Conservation (phyloP, 2,329 filamentous ascomycete species). For the Allantophomopsis cytisporea region DNA sequence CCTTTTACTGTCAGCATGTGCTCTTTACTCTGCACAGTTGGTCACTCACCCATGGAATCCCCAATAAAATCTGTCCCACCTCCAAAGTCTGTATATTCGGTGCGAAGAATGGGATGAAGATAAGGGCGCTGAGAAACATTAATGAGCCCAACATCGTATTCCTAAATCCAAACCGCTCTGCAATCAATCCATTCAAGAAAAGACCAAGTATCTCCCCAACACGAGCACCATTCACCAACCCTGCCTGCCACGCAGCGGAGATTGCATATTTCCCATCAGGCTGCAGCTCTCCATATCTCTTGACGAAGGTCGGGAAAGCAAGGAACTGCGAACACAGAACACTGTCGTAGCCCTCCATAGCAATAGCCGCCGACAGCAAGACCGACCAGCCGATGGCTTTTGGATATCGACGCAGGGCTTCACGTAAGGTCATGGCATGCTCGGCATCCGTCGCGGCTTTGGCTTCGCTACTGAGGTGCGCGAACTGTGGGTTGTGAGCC, state of each 20-base stretch:
- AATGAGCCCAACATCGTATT: constrained; percentile 30
- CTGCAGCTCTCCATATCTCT: constrained; percentile 15
- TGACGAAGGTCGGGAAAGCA: constrained; percentile 14
- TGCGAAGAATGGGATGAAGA: constrained; percentile 36
- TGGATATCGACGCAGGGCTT: constrained; percentile 11
- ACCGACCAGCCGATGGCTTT: constrained; percentile 19
- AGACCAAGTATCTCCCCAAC: constrained; percentile 28
- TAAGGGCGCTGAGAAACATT: constrained; percentile 25
- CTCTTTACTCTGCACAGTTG: constrained; percentile 18
- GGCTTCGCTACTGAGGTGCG: constrained; percentile 7
- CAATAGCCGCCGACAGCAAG: constrained; percentile 21
- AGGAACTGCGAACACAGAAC: constrained; percentile 20
- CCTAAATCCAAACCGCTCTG: constrained; percentile 28
- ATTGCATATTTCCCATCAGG: constrained; percentile 17
- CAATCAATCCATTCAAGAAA: constrained; percentile 23
- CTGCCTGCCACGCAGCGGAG: constrained; percentile 24
- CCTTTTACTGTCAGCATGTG: constrained; percentile 5
- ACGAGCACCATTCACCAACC: constrained; percentile 22
- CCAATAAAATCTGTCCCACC: constrained; percentile 31
- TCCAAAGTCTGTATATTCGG: constrained; percentile 28
- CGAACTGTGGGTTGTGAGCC: neutral
- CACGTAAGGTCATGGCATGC: constrained; percentile 8
- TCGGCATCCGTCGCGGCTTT: constrained; percentile 9
- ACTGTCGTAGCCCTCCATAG: constrained; percentile 28
- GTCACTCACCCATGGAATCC: constrained; percentile 35